Evolutionary conservation across 768 basidiomycete species (phyloP).

Genomic region (Calocybe gangraenosa): DNA sequence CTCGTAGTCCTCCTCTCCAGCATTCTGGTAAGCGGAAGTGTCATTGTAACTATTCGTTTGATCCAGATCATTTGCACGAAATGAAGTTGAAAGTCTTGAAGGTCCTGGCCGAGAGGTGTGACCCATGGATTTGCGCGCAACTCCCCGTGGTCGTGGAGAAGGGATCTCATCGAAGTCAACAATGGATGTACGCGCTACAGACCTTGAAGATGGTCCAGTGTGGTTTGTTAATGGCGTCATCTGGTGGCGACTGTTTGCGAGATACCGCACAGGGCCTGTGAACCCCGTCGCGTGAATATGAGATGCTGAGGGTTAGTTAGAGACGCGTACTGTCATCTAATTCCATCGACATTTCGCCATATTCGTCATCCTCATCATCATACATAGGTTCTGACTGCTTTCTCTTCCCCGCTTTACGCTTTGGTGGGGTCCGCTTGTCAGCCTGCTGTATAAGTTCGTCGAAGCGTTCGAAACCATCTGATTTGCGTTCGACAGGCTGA

Average conservation of each 20-base stretch:
- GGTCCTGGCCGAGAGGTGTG: slow-evolving; percentile 34
- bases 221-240: slow-evolving; percentile 38
- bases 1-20: slow-evolving; percentile 23
- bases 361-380: slow-evolving; percentile 31
- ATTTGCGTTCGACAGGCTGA: slow-evolving; percentile 62
- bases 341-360: slow-evolving; percentile 80
- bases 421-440: slow-evolving; percentile 61
- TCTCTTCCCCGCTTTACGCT: slow-evolving; percentile 47
- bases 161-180: slow-evolving; percentile 61
- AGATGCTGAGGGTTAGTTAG: neutral
- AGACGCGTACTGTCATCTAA: slow-evolving; percentile 57
- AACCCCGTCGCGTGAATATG: slow-evolving; percentile 15
- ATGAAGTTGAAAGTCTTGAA: slow-evolving; percentile 36
- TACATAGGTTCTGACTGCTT: slow-evolving; percentile 32
- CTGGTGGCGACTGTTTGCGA: slow-evolving; percentile 35
- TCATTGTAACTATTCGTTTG: slow-evolving; percentile 25
- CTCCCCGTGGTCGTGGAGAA: slow-evolving; percentile 42
- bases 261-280: slow-evolving; percentile 36
- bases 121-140: slow-evolving; percentile 25
- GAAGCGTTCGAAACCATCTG: slow-evolving; percentile 82
- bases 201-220: slow-evolving; percentile 37
- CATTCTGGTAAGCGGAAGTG: slow-evolving; percentile 20
- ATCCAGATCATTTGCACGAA: slow-evolving; percentile 24
- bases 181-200: slow-evolving; percentile 48
- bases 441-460: slow-evolving; percentile 69